Conservation (phyloP, 2,329 filamentous ascomycete genomes). For the Trichocomaceae sp. region DNA sequence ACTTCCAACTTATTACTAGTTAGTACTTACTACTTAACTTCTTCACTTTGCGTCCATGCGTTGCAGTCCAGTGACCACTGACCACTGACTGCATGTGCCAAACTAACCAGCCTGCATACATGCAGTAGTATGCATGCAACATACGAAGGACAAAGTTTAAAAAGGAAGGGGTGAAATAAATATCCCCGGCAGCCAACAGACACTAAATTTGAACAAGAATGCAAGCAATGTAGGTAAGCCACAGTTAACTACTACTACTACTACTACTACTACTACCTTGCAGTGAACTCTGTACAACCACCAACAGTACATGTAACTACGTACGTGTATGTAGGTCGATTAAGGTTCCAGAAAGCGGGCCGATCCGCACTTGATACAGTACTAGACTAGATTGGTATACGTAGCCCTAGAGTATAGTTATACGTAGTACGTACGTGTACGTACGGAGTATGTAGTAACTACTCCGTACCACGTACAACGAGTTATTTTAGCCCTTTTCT, state of each 20-base stretch:
- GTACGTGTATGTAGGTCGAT: not conserved
- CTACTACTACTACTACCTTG: no score
- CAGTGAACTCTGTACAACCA: not conserved
- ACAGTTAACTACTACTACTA: no score
- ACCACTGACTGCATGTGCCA: not conserved
- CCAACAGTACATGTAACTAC: not conserved
- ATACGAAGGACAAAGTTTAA: not conserved
- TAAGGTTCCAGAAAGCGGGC: constrained; percentile 11
- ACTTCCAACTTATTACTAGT: not conserved
- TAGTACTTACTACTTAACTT: no score
- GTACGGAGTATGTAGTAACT: not conserved
- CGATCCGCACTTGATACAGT: constrained; percentile 7
- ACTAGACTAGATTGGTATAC: no score
- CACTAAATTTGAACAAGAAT: not conserved
- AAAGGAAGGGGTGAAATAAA: not conserved
- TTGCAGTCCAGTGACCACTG: not conserved
- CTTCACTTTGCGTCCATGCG: no score
- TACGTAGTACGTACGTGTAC: no score
- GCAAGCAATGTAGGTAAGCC: not conserved
- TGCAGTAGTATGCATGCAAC: not conserved
- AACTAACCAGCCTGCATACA: not conserved
- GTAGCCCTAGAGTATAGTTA: no score
- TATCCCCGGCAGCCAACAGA: not conserved
- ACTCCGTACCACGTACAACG: no score
- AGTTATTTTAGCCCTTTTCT: no score